Base-by-base conservation (phyloP, 257 asterid species). In the Solanum okadae region DNA sequence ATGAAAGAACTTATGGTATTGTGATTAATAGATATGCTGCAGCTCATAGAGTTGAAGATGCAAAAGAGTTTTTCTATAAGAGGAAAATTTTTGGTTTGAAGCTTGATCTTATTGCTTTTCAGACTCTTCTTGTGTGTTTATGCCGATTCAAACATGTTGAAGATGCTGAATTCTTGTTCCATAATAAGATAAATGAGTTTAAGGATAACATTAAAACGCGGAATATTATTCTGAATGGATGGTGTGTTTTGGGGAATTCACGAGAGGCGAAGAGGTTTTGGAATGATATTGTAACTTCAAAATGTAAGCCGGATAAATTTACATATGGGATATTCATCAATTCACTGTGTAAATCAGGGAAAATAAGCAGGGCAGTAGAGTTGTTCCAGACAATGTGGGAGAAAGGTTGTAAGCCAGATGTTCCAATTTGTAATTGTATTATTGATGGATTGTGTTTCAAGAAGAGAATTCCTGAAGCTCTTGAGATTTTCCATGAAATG, bases 391-490 rank as follows among this genome's bases (percentile, higher is more conserved):
- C 91, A 52, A 94, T 96, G 99, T 93, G 96, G 98, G 96, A 90
- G 22, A 86, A 94, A 81, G 98, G 95, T 12, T 89, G 91, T 56
- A 86, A n/a, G 3, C 96, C 98, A 0, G 99, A 96, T 71, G 92
- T 83, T 11, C 40, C 98, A 1, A 93, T 95, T 33, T 96, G 99
- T 91, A 96, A 95, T 89, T 91, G 91, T 0, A 94, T 96, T 13
- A 93, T 96, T 5, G 96, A 96, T 49, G 98, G 98, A 33, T 86
- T 96, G 89, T 95, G 99, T 91, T 96, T 94, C 93, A 96, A 96
- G 94, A 94, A 95, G 90, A 92, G 96, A 85, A 93, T 96, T 6
- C 98, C 98, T 1, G 98, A 95, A 85, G 99, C 98, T 37, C 92
- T 96, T 3, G 82, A 85, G 88, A 93, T 96, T 33, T 91, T 94